phyloP scores from a whole-genome alignment of 805 yeast species.

The Yarrowia osloensis region DNA sequence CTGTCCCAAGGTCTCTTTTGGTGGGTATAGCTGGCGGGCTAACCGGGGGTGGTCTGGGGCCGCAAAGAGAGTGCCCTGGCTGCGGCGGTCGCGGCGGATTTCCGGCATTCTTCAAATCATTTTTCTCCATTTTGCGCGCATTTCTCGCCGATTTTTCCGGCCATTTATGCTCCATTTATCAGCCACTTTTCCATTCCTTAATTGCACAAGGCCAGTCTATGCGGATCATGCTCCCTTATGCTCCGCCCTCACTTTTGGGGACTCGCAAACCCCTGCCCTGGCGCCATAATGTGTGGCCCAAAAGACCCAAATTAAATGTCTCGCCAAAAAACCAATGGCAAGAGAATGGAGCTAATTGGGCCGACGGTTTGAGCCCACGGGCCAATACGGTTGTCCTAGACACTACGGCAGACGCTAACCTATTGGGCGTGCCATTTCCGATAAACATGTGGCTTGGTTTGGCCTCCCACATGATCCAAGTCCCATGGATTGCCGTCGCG shows the following conservation, averaged over 20 bases:
- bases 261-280: constrained; percentile 4
- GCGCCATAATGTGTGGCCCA: constrained; percentile 12
- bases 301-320: background rate
- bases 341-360: background rate
- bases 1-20: background rate
- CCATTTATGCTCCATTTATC: background rate
- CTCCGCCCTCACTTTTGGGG: constrained; percentile 12
- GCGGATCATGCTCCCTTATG: constrained; percentile 5
- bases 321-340: background rate
- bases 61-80: too few species aligned
- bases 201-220: background rate
- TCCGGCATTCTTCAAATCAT: too few species aligned
- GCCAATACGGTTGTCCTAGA: background rate
- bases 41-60: too few species aligned
- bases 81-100: too few species aligned
- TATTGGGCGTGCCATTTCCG: too few species aligned
- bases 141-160: background rate
- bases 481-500: constrained; percentile 25
- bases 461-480: constrained; percentile 24
- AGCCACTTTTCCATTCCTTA: background rate
- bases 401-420: background rate
- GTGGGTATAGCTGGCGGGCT: too few species aligned
- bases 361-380: constrained; percentile 1
- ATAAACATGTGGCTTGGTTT: constrained; percentile 11
- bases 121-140: background rate